Evolutionary conservation across 495 filamentous ascomycete species (phyloP), one percentile per base, ranked within the genome.

Genomic region (Penicillium cosmopolitanum): DNA sequence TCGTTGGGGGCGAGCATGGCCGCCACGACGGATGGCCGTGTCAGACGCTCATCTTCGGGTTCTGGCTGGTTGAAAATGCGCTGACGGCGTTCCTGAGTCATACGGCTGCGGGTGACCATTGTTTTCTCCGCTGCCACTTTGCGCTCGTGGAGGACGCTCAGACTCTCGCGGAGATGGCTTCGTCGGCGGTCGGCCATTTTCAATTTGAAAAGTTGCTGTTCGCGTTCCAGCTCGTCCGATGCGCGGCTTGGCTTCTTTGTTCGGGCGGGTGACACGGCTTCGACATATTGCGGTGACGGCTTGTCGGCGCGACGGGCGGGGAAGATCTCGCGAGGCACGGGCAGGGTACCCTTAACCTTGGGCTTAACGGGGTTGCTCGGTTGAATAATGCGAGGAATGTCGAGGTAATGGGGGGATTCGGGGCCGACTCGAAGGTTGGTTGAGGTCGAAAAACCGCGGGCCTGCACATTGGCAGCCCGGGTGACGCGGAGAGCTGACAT

Each of bases 331-430:
- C 87, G 82, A 33, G 90, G 90, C 6, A 85, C 78, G 9, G 90
- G 90, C 2, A 93, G 85, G 21, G 83, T 82, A 68, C 90, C 90
- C 75, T 91, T 91, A 57, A 89, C 78, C 56, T 67, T 75, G 18
- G 68, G 76, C 43, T 80, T 80, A 9, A 67, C 61, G 9, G 72
- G 68, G 13, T 75, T 72, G 66, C 70, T 56, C 3, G 86, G 80
- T 65, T 85, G 81, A 7, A 81, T 55, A 16, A 71, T 64, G 44
- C 65, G 72, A 34, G 90, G 90, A 43, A 92, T 74, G 59, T 90
- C 83, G 69, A 93, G 85, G 77, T 86, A 93, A 56, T 82, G 81
- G 58, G 90, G 90, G 44, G 85, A 89, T 67, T 91, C 88, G 15
- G 90, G 90, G 10, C 74, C 78, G 50, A 77, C 70, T 63, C 76